These are phyloP conservation scores for Cyclocybe aegerita DNA, from an alignment of 768 basidiomycete genomes.

Conservation along the genomic window DNA sequence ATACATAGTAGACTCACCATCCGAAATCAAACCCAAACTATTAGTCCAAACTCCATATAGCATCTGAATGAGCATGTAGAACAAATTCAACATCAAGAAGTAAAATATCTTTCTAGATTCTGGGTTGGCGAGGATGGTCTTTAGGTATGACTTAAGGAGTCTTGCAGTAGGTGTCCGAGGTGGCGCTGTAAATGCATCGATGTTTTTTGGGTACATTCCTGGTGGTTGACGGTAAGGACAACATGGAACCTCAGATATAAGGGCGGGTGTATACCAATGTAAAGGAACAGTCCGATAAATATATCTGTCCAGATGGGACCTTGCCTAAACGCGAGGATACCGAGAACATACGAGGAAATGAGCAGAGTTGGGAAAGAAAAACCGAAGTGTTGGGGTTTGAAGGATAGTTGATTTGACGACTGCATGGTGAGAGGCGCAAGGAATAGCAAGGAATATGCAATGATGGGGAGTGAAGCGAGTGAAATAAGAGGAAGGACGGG, in stretches of 20 bases:
- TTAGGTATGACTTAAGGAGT: conserved; percentile 70
- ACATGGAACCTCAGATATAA: no score
- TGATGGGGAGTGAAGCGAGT: conserved; percentile 57
- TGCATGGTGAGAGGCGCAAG: conserved; percentile 50
- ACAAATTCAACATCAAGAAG: conserved; percentile 91
- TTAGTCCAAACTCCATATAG: conserved; percentile 98
- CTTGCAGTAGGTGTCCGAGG: conserved; percentile 55
- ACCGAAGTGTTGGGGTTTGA: conserved; percentile 55
- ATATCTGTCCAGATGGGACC: conserved; percentile 59
- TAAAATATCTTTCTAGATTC: conserved; percentile 97
- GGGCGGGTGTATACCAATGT: conserved; percentile 48
- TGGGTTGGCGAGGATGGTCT: conserved; percentile 86
- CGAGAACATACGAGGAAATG: conserved; percentile 50
- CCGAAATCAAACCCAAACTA: conserved; percentile 92
- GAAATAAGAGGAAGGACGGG: conserved; percentile 57
- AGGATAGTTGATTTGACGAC: conserved; percentile 45
- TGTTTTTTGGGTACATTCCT: conserved; percentile 55
- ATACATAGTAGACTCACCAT: conserved; percentile 53
- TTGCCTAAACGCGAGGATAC: conserved; percentile 64
- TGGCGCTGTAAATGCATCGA: conserved; percentile 38
- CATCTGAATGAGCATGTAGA: conserved; percentile 98
- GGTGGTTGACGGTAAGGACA: neutral
- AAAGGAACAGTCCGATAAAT: conserved; percentile 55
- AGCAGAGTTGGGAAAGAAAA: conserved; percentile 57
- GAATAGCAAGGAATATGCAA: conserved; percentile 64